Evolutionary conservation across 352 stramenopile genomes (phyloP), one percentile per base, ranked within the genome.

Genomic region (Globisporangium lucens): DNA sequence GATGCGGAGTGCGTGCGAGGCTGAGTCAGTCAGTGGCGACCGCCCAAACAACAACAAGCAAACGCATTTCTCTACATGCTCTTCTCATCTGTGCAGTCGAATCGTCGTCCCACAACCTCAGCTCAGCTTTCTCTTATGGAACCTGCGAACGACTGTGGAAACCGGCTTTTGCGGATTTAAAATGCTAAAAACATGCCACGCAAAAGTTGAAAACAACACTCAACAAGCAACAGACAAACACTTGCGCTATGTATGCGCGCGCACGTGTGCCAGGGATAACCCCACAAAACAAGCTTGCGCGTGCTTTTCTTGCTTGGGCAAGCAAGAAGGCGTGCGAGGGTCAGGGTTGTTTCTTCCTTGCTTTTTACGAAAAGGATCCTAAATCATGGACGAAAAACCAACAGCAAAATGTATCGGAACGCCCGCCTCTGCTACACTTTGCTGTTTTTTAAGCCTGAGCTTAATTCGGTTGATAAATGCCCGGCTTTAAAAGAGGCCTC

Each of bases 301-400:
- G 38, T 47, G 41, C 41, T 47, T 4, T 49, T 49, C 38, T 47
- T 47, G 38, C 38, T 43, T 43, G 36, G 36, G 9, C 9, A 43
- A 43, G 36, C 36, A 43, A 49, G 15, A 3, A 20, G 12, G 49
- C 3, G 22, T 17, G 22, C 24, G n/a, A 27, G 56, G 56, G 56
- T 22, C 35, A 63, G 57, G 57, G 57, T 46, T 51, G 56, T 63
- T 63, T 53, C 43, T 61, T 47, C 55, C 55, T 61, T 9, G 55
- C 33, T 61, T 61, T 46, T 46, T 61, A 33, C 29, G 29, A 33
- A 33, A 33, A 4, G 29, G 4, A 33, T 33, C 29, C 29, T 33
- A 10, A 29, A 29, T 55, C 47, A 29, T 29, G n/a, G 3, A 55
- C 47, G 20, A 61, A 22, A 61, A 30, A 7, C n/a, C 24, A 41